A percentile compares a stretch with the other conserved stretches of the same genome.
Evolutionary conservation across 2,329 filamentous ascomycete genomes (phyloP).

Genomic region (Tolypocladium tundrense): DNA sequence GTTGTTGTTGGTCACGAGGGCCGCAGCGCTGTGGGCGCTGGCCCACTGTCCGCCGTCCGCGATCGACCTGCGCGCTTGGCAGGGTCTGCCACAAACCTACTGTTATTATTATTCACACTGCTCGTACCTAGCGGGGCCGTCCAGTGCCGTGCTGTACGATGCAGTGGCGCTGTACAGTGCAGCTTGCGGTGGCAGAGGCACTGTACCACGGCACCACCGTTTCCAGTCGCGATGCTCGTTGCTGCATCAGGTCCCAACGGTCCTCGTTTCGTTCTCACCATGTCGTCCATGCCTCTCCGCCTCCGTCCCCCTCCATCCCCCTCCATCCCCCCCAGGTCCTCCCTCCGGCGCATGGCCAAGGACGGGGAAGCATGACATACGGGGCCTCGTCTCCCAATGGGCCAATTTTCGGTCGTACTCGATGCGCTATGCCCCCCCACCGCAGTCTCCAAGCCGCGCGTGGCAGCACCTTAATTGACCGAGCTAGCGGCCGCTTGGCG

Average conservation of each 20-base stretch:
- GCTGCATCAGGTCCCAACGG: not conserved
- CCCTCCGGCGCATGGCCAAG: not conserved
- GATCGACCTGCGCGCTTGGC: not conserved
- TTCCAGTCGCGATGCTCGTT: not conserved
- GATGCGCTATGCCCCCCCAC: constrained; percentile 13
- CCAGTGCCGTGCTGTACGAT: no score
- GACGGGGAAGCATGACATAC: not conserved
- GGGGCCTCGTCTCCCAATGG: constrained; percentile 13
- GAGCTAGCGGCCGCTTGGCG: constrained; percentile 8
- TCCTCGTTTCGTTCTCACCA: not conserved
- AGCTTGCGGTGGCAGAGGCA: no score
- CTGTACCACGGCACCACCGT: not conserved
- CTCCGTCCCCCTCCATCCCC: no score
- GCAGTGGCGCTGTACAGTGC: no score
- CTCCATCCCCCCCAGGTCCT: no score
- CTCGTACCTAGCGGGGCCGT: no score
- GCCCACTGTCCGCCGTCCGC: not conserved
- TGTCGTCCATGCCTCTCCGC: no score
- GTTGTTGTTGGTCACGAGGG: not conserved
- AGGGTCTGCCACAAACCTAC: not conserved
- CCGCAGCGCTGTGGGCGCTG: not conserved
- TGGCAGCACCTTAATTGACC: constrained; percentile 9
- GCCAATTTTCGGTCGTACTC: constrained; percentile 24
- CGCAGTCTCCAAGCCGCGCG: not conserved
- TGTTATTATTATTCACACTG: no score